A percentile compares a stretch with the other conserved stretches of the same genome.
phyloP scores from a whole-genome alignment of 805 yeast species.

The Teunomyces stri region DNA sequence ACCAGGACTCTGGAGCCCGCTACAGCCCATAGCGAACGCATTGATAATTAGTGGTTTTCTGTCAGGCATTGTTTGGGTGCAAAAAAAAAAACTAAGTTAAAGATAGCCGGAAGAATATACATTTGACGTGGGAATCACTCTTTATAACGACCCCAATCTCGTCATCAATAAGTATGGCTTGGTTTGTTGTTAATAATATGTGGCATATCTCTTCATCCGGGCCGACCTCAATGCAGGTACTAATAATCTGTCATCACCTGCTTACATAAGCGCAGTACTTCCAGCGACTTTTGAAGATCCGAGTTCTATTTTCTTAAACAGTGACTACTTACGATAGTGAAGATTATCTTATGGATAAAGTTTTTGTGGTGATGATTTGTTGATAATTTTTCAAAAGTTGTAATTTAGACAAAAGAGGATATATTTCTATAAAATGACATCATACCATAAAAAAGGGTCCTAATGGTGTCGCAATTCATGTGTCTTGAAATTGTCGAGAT shows the following conservation, averaged over 20 bases:
- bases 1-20: slow-evolving; percentile 20
- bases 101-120: not conserved
- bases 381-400: not conserved
- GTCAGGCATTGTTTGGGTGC: slow-evolving; percentile 1
- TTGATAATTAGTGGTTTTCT: slow-evolving; percentile 30
- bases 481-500: not conserved
- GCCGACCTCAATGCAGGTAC: not conserved
- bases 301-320: too few relatives aligned
- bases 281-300: too few relatives aligned
- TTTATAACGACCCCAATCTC: not conserved
- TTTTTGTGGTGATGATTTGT: too few relatives aligned
- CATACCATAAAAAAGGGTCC: not conserved
- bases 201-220: not conserved
- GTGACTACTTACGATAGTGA: too few relatives aligned
- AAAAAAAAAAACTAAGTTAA: not conserved
- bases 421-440: too few relatives aligned
- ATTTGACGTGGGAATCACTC: not conserved
- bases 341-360: too few relatives aligned
- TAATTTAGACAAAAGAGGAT: not conserved
- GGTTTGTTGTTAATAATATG: not conserved
- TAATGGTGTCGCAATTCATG: not conserved
- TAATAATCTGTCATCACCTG: not conserved
- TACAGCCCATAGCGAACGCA: slow-evolving; percentile 38
- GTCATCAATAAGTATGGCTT: not conserved
- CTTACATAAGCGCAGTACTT: not conserved